Conservation (phyloP, 2,329 filamentous ascomycete genomes). For the Arthrobotrys entomopaga region DNA sequence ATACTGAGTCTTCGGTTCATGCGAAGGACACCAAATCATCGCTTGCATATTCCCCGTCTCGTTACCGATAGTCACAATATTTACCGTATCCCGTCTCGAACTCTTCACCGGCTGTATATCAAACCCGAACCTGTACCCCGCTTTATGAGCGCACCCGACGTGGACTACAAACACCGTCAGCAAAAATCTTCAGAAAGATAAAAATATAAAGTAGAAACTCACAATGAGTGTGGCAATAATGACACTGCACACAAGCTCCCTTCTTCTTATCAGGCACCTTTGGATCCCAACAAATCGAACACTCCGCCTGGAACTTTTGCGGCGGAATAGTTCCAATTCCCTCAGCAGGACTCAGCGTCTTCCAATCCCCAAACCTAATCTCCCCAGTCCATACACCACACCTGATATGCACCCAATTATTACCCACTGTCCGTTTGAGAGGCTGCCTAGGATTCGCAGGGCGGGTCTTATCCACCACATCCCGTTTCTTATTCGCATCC, state of each 20-base stretch:
- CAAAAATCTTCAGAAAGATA: background rate
- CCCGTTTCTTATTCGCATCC: conserved; percentile 64
- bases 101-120: conserved; percentile 90
- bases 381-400: conserved; percentile 93
- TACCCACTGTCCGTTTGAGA: conserved; percentile 90
- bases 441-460: conserved; percentile 87
- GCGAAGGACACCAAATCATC: conserved; percentile 89
- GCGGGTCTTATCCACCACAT: conserved; percentile 76
- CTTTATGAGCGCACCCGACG: conserved; percentile 87
- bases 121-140: conserved; percentile 85
- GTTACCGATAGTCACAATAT: conserved; percentile 80
- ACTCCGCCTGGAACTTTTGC: conserved; percentile 77
- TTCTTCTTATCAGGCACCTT: conserved; percentile 63
- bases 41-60: conserved; percentile 87
- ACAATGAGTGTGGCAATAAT: conserved; percentile 72
- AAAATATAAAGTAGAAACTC: conserved; percentile 57
- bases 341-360: conserved; percentile 84
- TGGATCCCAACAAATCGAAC: conserved; percentile 82
- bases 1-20: conserved; percentile 76
- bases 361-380: conserved; percentile 88
- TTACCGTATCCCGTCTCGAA: conserved; percentile 82
- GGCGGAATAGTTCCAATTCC: conserved; percentile 85
- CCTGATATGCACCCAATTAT: conserved; percentile 97
- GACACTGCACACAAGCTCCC: conserved; percentile 85
- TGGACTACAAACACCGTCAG: conserved; percentile 71